A percentile compares a stretch with the other conserved stretches of the same genome.
These are phyloP conservation scores for Stagonosporopsis chrysanthemi DNA, from an alignment of 2,329 filamentous ascomycete species.

Conservation along the genomic window DNA sequence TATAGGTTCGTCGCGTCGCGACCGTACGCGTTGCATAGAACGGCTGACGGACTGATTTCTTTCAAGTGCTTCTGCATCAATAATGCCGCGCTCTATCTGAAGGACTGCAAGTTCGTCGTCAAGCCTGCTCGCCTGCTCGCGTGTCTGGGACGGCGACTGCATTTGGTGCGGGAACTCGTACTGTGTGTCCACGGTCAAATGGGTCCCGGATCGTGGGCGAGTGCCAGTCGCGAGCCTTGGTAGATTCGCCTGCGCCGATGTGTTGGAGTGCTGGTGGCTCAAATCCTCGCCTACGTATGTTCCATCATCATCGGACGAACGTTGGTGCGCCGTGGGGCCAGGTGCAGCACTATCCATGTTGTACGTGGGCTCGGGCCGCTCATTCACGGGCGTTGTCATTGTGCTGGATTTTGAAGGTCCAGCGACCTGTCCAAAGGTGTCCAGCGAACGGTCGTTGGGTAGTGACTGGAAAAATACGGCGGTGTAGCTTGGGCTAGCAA, in stretches of 20 bases:
- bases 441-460: background rate
- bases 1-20: slow-evolving; percentile 62
- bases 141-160: slow-evolving; percentile 62
- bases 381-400: slow-evolving; percentile 48
- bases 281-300: slow-evolving; percentile 49
- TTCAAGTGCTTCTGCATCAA: slow-evolving; percentile 51
- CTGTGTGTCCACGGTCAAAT: slow-evolving; percentile 59
- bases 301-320: slow-evolving; percentile 49
- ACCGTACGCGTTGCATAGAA: slow-evolving; percentile 61
- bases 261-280: slow-evolving; percentile 39
- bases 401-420: slow-evolving; percentile 18
- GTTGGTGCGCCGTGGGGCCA: slow-evolving; percentile 29
- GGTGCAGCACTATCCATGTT: slow-evolving; percentile 40
- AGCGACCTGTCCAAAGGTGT: slow-evolving; percentile 6
- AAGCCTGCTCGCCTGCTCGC: slow-evolving; percentile 67
- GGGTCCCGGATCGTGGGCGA: slow-evolving; percentile 48
- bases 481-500: slow-evolving; percentile 7
- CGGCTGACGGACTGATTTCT: slow-evolving; percentile 46
- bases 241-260: slow-evolving; percentile 15
- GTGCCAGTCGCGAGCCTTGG: slow-evolving; percentile 15
- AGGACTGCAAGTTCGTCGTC: slow-evolving; percentile 72
- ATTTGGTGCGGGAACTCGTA: slow-evolving; percentile 40
- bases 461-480: slow-evolving; percentile 1
- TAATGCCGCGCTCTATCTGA: slow-evolving; percentile 68
- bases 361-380: slow-evolving; percentile 48